These are phyloP conservation scores for Fusarium compactum DNA, from an alignment of 2,329 filamentous ascomycete species.

Conservation along the genomic window DNA sequence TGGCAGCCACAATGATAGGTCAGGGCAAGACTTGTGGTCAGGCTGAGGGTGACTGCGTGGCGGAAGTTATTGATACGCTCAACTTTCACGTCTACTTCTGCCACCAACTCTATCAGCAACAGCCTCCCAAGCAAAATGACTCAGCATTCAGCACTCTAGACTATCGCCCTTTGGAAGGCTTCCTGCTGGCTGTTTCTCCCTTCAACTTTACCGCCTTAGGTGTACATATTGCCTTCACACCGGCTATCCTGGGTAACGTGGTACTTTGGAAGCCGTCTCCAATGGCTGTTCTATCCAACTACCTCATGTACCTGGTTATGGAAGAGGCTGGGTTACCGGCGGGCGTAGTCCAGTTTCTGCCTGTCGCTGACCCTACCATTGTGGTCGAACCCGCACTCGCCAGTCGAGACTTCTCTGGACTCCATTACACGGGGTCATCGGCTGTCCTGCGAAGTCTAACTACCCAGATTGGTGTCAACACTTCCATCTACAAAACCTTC, in stretches of 20 bases:
- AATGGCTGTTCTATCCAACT: constrained; percentile 49
- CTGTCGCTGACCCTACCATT: constrained; percentile 49
- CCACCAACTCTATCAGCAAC: constrained; percentile 14
- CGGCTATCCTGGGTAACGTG: constrained; percentile 55
- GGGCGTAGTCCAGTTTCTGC: constrained; percentile 53
- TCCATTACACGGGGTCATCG: constrained; percentile 53
- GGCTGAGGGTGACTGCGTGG: constrained; percentile 10
- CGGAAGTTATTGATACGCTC: constrained; percentile 15
- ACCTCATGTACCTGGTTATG: constrained; percentile 53
- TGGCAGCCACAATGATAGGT: constrained; percentile 19
- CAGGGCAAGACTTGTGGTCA: constrained; percentile 14
- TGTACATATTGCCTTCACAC: constrained; percentile 51
- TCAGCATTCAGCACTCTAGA: constrained; percentile 46
- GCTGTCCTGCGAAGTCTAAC: constrained; percentile 52
- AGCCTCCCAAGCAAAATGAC: constrained; percentile 8
- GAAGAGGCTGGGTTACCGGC: constrained; percentile 54
- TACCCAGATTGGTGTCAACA: constrained; percentile 46
- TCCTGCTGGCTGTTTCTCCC: constrained; percentile 55
- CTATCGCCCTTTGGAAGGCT: constrained; percentile 55
- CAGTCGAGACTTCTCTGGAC: constrained; percentile 52
- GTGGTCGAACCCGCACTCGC: constrained; percentile 49
- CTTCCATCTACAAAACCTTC: constrained; percentile 49
- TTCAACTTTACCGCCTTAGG: constrained; percentile 58
- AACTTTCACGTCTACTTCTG: constrained; percentile 15
- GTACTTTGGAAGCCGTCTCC: constrained; percentile 56